phyloP scores from a whole-genome alignment of 23 red algal genomes.

The Chondrus crispus region DNA sequence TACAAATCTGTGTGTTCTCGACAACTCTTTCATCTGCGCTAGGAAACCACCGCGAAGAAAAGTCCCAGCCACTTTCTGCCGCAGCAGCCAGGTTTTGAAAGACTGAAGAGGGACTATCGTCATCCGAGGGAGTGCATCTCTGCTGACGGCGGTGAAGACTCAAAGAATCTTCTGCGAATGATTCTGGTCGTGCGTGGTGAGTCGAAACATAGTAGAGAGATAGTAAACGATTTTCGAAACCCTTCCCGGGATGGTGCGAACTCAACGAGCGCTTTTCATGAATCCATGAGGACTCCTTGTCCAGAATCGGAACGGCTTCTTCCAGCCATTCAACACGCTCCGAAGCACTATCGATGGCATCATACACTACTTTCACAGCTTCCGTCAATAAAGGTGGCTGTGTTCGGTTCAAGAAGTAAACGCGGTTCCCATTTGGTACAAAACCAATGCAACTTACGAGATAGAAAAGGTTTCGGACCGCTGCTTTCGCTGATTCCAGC shows the following conservation, averaged over 20 bases:
- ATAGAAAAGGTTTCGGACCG: conserved; percentile 74
- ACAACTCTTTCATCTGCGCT: background rate
- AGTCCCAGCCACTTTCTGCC: conserved; percentile 98
- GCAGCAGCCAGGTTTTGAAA: conserved; percentile 65
- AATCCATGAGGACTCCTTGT: conserved; percentile 48
- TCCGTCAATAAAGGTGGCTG: conserved; percentile 84
- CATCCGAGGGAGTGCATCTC: too few relatives aligned
- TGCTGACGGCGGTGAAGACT: too few relatives aligned
- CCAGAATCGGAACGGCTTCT: conserved; percentile 47
- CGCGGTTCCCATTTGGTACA: conserved; percentile 89
- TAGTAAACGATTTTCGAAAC: background rate
- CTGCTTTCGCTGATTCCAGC: conserved; percentile 50
- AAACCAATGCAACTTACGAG: conserved; percentile 75
- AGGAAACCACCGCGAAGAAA: conserved; percentile 81
- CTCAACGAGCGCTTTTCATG: conserved; percentile 17
- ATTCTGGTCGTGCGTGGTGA: conserved; percentile 69
- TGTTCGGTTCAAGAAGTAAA: conserved; percentile 89
- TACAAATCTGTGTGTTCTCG: conserved; percentile 32
- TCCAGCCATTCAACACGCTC: conserved; percentile 27
- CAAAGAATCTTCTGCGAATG: conserved; percentile 63
- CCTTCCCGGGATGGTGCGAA: background rate
- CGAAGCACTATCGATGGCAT: background rate
- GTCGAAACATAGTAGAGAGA: conserved; percentile 18
- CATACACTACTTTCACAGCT: conserved; percentile 42
- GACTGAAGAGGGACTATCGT: background rate